Evolutionary conservation across 306 rosid species (phyloP).

Genomic region (Oemleria cerasiformis): DNA sequence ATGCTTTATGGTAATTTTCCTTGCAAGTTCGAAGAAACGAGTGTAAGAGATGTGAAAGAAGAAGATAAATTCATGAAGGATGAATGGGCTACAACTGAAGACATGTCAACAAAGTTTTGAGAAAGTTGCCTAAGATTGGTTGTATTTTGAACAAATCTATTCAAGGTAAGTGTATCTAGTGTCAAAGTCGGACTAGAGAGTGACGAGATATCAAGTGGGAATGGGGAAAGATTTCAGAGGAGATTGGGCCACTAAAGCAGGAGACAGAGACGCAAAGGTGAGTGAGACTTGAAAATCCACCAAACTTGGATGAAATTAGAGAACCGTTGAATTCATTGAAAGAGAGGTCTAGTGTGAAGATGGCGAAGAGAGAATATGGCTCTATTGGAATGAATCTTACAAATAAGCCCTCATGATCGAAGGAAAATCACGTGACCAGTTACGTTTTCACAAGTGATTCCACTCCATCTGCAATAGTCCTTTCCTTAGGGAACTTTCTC

Average conservation of each 20-base stretch:
- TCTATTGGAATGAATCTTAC: too few relatives aligned
- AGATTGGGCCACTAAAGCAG: background rate
- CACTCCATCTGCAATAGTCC: too few relatives aligned
- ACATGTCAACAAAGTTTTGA: background rate
- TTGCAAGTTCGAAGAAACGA: background rate
- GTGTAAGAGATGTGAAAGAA: too few relatives aligned
- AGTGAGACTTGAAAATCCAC: background rate
- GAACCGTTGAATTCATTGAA: too few relatives aligned
- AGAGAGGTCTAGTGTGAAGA: too few relatives aligned
- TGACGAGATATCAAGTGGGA: background rate
- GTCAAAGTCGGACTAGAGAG: background rate
- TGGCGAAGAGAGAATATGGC: too few relatives aligned
- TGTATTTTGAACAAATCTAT: background rate
- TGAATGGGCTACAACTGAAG: background rate
- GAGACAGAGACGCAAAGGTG: background rate
- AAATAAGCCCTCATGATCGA: too few relatives aligned
- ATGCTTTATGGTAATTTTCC: background rate
- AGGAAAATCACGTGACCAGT: too few relatives aligned
- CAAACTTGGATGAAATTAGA: too few relatives aligned
- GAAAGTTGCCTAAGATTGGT: background rate
- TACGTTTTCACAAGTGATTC: too few relatives aligned
- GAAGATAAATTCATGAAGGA: too few relatives aligned
- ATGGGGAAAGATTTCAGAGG: conserved; percentile 1
- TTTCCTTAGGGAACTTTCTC: background rate
- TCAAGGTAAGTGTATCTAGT: background rate